Base-by-base conservation (phyloP, 768 basidiomycete genomes). In the Pilatotrama ljubarskyi region DNA sequence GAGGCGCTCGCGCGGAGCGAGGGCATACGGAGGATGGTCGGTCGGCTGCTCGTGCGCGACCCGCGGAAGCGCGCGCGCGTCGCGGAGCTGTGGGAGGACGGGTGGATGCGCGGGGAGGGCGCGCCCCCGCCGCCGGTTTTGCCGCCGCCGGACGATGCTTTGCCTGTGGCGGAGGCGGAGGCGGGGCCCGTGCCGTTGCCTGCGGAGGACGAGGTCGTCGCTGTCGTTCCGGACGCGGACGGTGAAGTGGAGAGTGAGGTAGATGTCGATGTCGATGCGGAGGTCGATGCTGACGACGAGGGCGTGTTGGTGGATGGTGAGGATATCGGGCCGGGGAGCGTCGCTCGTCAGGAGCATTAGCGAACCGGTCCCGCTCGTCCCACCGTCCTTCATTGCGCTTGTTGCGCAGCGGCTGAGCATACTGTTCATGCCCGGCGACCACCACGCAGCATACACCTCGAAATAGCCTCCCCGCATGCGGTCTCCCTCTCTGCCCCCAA, bases 31-130 rank as follows among this genome's bases (percentile, higher is more conserved):
- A 67, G 80, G 18, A 74, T 91, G 38, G 90, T 90, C 0, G 80
- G 69, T 10, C 72, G 78, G 46, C 67, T 95, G 49, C 76, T 95
- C 41, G 86, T 90, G 18, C 75, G 92, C 25, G 87, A 94, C 72
- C 83, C 87, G 50, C 76, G 69, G 65, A 82, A 83, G 64, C 76
- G 92, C n/a, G 80, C 84, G 43, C 78, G 79, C 65, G 76, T 92
- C 32, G 77, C 68, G 25, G 84, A 87, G 38, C 59, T 94, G 52
- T 88, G 87, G 88, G 83, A 73, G 8, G 72, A 74, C 51, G 72
- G 69, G 48, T 83, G 82, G 80, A 78, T 84, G 76, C 59, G 62
- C 11, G 76, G 74, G 0, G 69, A 71, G 25, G 77, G 77, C 24
- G 72, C 70, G 51, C 73, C 73, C 43, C 44, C 64, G 6, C 60